Percentiles rank a stretch among this genome's conserved stretches.
Conservation (phyloP, 176 grass and related monocot species). For the Alopecurus myosuroides region DNA sequence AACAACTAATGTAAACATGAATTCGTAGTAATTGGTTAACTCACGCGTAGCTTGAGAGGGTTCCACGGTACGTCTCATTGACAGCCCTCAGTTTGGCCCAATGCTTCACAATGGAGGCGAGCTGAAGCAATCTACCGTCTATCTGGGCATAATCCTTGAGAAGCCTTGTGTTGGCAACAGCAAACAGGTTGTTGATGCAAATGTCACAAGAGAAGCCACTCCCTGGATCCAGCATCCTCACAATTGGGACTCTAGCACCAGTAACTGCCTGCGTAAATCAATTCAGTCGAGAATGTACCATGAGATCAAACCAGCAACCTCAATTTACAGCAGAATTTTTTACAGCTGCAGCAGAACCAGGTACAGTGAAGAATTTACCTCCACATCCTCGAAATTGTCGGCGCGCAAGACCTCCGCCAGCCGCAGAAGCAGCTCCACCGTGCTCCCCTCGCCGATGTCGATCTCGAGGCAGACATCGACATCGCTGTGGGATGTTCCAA, state of each 20-base stretch:
- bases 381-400: constrained; percentile 33
- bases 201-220: constrained; percentile 55
- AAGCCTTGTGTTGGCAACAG: constrained; percentile 62
- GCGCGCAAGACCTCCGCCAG: constrained; percentile 31
- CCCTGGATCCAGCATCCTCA: constrained; percentile 39
- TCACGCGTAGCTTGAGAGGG: constrained; percentile 67
- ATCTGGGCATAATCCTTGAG: constrained; percentile 63
- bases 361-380: constrained; percentile 29
- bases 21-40: neutral
- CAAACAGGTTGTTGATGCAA: constrained; percentile 65
- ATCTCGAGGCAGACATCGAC: constrained; percentile 56
- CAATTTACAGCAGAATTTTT: neutral
- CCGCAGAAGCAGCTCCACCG: constrained; percentile 24
- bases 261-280: constrained; percentile 44
- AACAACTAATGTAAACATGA: neutral
- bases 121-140: constrained; percentile 53
- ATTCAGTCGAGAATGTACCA: neutral
- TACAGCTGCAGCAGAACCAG: neutral
- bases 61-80: constrained; percentile 55
- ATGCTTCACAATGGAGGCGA: constrained; percentile 67
- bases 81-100: constrained; percentile 55
- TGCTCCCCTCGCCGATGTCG: neutral
- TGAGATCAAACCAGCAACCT: neutral
- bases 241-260: constrained; percentile 52
- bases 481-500: constrained; percentile 41